Conservation (phyloP, 2,329 filamentous ascomycete species). For the Hypoxylon sp. region DNA sequence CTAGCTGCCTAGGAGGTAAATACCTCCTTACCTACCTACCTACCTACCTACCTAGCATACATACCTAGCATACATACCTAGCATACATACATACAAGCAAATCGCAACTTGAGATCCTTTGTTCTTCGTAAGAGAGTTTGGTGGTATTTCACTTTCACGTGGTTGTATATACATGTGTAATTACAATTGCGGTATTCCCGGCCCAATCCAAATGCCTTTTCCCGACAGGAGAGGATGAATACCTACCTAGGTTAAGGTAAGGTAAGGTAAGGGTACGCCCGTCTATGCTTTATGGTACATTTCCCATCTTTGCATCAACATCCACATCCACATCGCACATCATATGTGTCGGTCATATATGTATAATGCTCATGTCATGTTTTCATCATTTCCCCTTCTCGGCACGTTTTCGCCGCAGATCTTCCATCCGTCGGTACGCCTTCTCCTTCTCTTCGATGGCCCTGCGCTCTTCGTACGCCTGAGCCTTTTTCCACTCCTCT, state of each 20-base stretch:
- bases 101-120: conserved; percentile 3
- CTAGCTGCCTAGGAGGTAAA: too few species aligned
- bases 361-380: too few species aligned
- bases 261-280: too few species aligned
- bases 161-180: conserved; percentile 25
- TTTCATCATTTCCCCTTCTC: conserved; percentile 12
- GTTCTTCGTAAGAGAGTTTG: too few species aligned
- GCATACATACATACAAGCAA: too few species aligned
- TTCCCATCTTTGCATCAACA: too few species aligned
- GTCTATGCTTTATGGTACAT: conserved; percentile 30
- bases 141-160: conserved; percentile 18
- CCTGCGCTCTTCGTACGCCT: conserved; percentile 43
- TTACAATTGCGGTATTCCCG: conserved; percentile 17
- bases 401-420: conserved; percentile 32
- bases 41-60: too few species aligned
- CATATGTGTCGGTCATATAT: too few species aligned
- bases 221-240: neutral
- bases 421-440: conserved; percentile 44
- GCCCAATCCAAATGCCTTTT: conserved; percentile 1
- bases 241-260: too few species aligned
- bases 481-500: conserved; percentile 37
- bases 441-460: conserved; percentile 51
- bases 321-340: conserved; percentile 11
- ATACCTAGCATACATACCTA: too few species aligned
- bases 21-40: too few species aligned